Conservation (phyloP, 176 grass and related monocot species). For the Bromus sterilis region DNA sequence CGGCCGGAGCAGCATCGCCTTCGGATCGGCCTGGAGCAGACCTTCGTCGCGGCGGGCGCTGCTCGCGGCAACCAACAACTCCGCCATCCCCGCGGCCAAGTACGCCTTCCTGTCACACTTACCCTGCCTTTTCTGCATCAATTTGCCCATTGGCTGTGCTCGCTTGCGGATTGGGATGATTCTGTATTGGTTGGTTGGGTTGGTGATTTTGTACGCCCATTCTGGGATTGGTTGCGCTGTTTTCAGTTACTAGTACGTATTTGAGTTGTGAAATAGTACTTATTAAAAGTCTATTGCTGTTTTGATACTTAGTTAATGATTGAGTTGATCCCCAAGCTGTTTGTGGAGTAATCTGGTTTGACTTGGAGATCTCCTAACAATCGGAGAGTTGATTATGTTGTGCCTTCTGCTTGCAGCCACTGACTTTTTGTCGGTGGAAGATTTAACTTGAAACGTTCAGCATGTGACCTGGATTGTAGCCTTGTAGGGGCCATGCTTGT, state of each 20-base stretch:
- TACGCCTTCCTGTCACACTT: neutral
- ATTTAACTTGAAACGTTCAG: neutral
- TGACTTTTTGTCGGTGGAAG: neutral
- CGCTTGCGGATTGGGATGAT: neutral
- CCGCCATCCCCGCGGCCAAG: conserved; percentile 20
- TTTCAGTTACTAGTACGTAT: neutral
- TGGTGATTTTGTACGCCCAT: neutral
- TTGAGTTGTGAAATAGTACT: neutral
- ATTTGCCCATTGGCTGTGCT: neutral
- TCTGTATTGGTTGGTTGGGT: neutral
- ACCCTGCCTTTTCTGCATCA: neutral
- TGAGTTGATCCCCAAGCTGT: neutral
- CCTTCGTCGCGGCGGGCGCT: neutral
- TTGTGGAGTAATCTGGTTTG: neutral
- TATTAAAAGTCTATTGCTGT: neutral
- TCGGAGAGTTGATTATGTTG: neutral
- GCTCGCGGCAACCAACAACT: conserved; percentile 19
- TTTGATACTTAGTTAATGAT: neutral
- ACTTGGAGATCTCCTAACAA: neutral
- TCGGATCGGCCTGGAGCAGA: neutral
- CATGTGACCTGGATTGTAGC: neutral
- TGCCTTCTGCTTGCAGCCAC: neutral
- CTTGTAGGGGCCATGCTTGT: neutral
- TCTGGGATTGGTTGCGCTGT: neutral
- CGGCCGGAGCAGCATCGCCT: neutral